Evolutionary conservation across 164 flowering plant species (phyloP).

Genomic region (Annona squamosa): DNA sequence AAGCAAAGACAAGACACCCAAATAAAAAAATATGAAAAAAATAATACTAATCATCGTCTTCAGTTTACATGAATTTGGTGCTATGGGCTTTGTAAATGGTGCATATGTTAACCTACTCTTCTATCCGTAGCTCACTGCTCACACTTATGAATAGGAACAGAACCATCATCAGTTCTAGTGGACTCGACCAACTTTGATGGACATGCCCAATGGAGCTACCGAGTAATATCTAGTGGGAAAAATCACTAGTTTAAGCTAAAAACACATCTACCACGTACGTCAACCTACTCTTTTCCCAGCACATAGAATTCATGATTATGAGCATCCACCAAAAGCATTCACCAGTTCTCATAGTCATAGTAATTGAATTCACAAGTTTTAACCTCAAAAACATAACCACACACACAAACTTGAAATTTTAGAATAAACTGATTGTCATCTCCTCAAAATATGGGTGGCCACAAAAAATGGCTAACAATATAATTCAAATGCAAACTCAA

Average conservation of each 20-base stretch:
- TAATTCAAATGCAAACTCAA: too few relatives aligned
- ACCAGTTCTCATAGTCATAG: too few relatives aligned
- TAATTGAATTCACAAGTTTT: too few relatives aligned
- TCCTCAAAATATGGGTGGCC: too few relatives aligned
- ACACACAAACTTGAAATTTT: too few relatives aligned
- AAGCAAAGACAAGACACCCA: neutral
- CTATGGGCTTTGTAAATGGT: neutral
- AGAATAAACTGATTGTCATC: too few relatives aligned
- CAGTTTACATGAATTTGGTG: neutral
- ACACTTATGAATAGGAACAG: neutral
- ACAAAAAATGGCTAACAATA: too few relatives aligned
- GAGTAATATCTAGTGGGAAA: neutral
- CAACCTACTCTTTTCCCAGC: too few relatives aligned
- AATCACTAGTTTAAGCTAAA: neutral
- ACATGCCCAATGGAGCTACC: neutral
- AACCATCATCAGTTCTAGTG: neutral
- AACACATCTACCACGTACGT: neutral
- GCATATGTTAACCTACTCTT: neutral
- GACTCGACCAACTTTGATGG: neutral
- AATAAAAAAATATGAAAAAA: too few relatives aligned
- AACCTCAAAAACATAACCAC: too few relatives aligned
- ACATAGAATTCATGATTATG: too few relatives aligned
- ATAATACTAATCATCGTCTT: neutral
- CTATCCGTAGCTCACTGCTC: neutral
- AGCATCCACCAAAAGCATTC: too few relatives aligned